Base-by-base conservation (phyloP, 2,329 filamentous ascomycete genomes). In the Madurella fahalii region DNA sequence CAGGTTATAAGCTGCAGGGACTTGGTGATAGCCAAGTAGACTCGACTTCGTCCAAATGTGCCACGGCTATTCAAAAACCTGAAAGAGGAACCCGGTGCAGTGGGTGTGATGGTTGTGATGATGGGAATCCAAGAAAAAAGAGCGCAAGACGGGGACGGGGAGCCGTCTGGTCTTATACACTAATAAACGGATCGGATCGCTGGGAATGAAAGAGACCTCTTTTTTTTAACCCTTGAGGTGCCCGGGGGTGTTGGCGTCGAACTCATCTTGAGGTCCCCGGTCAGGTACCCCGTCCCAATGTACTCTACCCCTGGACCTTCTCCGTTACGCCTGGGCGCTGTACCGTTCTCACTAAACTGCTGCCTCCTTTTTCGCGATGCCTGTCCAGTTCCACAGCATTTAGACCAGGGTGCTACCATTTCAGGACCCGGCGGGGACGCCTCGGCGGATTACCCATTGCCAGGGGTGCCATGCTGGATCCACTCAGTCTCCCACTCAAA, bases 101-200 rank as follows among this genome's bases (percentile, higher is more conserved):
- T 50, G 42, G 45, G 44, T 57, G 53, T 18, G 50, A 52, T 49
- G 46, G 45, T 17, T 58, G 52, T 54, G 57, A 61, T 54, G 55
- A 61, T 61, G 53, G 55, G 57, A 56, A 59, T 61, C 58, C 60
- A 61, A 62, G 56, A 53, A 53, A 58, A 57, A 49, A 39, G 52
- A 51, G 25, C 25, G 25, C 53, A 39, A 43, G 45, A 59, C 52
- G 59, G 56, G 54, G 54, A 59, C 53, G 52, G 61, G 61, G 57
- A 58, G 54, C 54, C 46, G 37, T 54, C 44, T 40, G 48, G 58
- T 59, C 60, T 60, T 60, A 62, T 62, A n/a, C n/a, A n/a, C n/a
- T n/a, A 61, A 63, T 54, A 52, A 63, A 59, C 52, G 55, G 57
- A 59, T 53, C 54, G 52, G 50, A 63, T 61, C 57, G 58, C 52